phyloP scores from a whole-genome alignment of 2,329 filamentous ascomycete species.

The Pseudocercospora pini-densiflorae region DNA sequence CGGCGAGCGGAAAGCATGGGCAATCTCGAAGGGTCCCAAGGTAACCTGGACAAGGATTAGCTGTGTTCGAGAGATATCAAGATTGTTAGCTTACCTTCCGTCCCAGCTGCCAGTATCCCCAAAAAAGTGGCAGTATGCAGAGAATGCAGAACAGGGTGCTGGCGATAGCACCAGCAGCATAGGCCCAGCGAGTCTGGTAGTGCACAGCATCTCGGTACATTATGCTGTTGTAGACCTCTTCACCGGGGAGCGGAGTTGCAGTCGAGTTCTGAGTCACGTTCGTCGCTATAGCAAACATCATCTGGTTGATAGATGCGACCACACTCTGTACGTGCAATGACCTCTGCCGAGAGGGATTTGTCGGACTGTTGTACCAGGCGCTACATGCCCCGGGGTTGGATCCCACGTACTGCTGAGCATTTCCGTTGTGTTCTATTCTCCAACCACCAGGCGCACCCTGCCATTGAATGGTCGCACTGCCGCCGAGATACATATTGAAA shows the following conservation, averaged over 20 bases:
- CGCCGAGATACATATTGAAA: constrained; percentile 19
- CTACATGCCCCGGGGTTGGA: constrained; percentile 7
- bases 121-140: constrained; percentile 40
- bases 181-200: constrained; percentile 36
- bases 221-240: not conserved
- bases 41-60: constrained; percentile 23
- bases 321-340: constrained; percentile 5
- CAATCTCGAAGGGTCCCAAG: constrained; percentile 42
- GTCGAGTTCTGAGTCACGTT: not conserved
- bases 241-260: not conserved
- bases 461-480: constrained; percentile 5
- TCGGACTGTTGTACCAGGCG: constrained; percentile 9
- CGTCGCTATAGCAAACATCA: constrained; percentile 14
- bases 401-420: constrained; percentile 3
- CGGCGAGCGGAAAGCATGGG: constrained; percentile 40
- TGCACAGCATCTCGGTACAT: constrained; percentile 21
- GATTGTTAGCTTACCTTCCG: constrained; percentile 29
- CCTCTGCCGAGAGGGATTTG: not conserved
- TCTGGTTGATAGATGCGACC: constrained; percentile 6
- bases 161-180: constrained; percentile 38
- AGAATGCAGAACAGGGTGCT: constrained; percentile 38
- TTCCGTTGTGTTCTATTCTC: constrained; percentile 9
- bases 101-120: constrained; percentile 38
- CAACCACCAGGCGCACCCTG: constrained; percentile 6
- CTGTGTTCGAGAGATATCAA: not conserved